Percentiles rank a stretch among this genome's conserved stretches.
Evolutionary conservation across 2,329 filamentous ascomycete species (phyloP).

Genomic region (Cladophialophora yegresii): DNA sequence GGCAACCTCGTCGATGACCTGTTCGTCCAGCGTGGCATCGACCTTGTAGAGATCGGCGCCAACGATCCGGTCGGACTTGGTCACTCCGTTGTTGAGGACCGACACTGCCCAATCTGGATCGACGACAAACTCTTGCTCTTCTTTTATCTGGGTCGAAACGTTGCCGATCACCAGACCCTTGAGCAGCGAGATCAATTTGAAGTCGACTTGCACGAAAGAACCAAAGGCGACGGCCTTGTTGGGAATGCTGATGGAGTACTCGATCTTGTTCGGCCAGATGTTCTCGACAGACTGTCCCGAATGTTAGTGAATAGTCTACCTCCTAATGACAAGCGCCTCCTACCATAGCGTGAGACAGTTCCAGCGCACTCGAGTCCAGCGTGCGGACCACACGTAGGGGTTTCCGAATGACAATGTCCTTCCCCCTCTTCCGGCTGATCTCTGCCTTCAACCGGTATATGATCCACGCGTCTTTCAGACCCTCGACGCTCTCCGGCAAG

Average conservation of each 20-base stretch:
- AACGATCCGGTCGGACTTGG: constrained; percentile 65
- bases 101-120: constrained; percentile 48
- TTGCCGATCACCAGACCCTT: constrained; percentile 87
- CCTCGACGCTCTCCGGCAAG: constrained; percentile 84
- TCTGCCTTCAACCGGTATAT: constrained; percentile 91
- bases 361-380: constrained; percentile 71
- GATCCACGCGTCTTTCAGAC: constrained; percentile 79
- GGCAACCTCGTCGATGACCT: constrained; percentile 59
- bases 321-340: constrained; percentile 23
- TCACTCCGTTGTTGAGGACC: constrained; percentile 39
- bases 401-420: constrained; percentile 80
- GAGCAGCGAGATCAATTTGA: constrained; percentile 81
- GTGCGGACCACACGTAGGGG: constrained; percentile 76
- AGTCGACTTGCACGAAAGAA: constrained; percentile 78
- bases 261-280: constrained; percentile 95
- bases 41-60: constrained; percentile 68
- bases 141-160: constrained; percentile 76
- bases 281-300: constrained; percentile 74
- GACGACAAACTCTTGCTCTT: constrained; percentile 69
- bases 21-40: constrained; percentile 63
- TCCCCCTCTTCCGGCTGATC: constrained; percentile 83
- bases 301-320: constrained; percentile 4
- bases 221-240: constrained; percentile 95
- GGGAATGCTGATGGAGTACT: constrained; percentile 90
- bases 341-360: constrained; percentile 82